Conservation (phyloP, 345 rosid species). For the Syzygium grande region DNA sequence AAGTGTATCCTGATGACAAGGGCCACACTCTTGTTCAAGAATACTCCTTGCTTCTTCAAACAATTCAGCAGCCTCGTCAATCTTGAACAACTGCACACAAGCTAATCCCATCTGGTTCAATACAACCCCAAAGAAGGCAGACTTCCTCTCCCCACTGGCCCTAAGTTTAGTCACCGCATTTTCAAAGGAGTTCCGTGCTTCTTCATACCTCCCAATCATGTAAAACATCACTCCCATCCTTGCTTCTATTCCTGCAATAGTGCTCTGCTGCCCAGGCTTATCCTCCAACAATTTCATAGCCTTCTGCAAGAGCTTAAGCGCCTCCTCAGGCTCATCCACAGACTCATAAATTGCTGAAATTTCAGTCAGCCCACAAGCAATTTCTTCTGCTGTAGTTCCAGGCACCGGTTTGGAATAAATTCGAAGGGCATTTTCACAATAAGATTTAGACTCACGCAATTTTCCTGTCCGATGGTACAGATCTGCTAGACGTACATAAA, state of each 20-base stretch:
- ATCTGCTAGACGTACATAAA: conserved; percentile 91
- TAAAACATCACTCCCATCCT: conserved; percentile 98
- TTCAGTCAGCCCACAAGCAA: conserved; percentile 85
- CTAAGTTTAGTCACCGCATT: conserved; percentile 79
- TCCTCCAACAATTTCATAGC: conserved; percentile 93
- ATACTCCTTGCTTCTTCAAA: conserved; percentile 90
- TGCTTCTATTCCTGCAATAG: conserved; percentile 95
- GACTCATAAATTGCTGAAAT: conserved; percentile 94
- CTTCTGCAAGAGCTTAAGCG: conserved; percentile 85
- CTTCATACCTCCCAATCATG: conserved; percentile 83
- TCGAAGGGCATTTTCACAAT: conserved; percentile 88
- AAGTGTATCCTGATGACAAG: conserved; percentile 94
- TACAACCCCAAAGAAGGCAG: conserved; percentile 93
- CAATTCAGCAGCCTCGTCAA: conserved; percentile 89
- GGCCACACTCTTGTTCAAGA: conserved; percentile 88
- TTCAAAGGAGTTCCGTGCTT: conserved; percentile 79
- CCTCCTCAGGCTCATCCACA: conserved; percentile 98
- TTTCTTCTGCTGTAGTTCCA: conserved; percentile 88
- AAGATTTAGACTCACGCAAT: conserved; percentile 88
- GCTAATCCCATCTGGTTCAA: conserved; percentile 99
- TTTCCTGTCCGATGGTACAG: conserved; percentile 95
- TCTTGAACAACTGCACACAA: conserved; percentile 95
- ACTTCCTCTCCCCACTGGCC: conserved; percentile 87
- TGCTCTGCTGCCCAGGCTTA: conserved; percentile 96
- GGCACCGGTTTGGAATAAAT: conserved; percentile 93